phyloP scores from a whole-genome alignment of 1,284 basidiomycete genomes.

The Marasmius tenuissimus region DNA sequence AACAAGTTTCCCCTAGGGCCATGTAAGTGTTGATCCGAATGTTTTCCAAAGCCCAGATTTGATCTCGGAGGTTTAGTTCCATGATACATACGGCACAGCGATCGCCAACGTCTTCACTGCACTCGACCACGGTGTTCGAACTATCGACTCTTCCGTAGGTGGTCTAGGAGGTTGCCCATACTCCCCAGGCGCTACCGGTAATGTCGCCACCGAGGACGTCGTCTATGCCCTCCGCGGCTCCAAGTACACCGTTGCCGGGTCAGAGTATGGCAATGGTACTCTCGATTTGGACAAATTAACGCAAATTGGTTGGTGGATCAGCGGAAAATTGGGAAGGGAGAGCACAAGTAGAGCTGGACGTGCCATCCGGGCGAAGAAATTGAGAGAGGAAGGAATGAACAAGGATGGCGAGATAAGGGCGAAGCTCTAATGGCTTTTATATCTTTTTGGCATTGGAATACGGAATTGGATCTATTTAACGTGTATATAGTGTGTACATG shows the following conservation, averaged over 20 bases:
- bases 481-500: too few species aligned
- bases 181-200: conserved; percentile 93
- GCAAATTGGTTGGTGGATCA: conserved; percentile 83
- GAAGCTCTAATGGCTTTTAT: not conserved
- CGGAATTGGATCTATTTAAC: too few species aligned
- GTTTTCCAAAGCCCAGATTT: not conserved
- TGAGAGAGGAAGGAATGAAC: conserved; percentile 28
- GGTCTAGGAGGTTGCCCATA: conserved; percentile 95
- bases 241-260: conserved; percentile 64
- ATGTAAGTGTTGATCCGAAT: conserved; percentile 44
- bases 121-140: conserved; percentile 63
- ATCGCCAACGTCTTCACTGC: conserved; percentile 72
- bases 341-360: conserved; percentile 82
- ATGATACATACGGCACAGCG: conserved; percentile 90
- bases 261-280: conserved; percentile 24
- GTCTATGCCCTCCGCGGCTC: conserved; percentile 80
- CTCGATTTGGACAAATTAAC: conserved; percentile 69
- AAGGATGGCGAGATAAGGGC: conserved; percentile 11
- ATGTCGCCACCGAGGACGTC: conserved; percentile 89
- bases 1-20: conserved; percentile 40
- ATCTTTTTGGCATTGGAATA: not conserved
- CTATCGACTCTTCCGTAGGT: conserved; percentile 75
- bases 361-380: conserved; percentile 65
- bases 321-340: conserved; percentile 59
- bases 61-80: conserved; percentile 58